Conservation (phyloP, 345 rosid genomes). For the Streptanthus diversifolius region DNA sequence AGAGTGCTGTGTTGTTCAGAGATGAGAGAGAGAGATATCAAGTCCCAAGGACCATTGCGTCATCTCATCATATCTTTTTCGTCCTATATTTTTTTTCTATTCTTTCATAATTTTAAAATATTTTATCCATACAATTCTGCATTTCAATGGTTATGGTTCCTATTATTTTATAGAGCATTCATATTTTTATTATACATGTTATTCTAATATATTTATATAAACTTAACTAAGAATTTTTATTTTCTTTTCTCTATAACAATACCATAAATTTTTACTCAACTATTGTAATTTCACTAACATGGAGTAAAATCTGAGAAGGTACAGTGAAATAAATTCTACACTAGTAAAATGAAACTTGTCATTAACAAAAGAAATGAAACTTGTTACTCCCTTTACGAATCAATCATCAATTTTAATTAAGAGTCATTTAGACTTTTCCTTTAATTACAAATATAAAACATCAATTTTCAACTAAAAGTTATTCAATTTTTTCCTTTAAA, state of each 20-base stretch:
- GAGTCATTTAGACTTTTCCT: too few relatives aligned
- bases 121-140: constrained; percentile 20
- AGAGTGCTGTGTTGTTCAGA: constrained; percentile 32
- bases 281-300: not conserved
- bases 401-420: not conserved
- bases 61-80: constrained; percentile 22
- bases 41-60: constrained; percentile 41
- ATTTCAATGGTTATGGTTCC: constrained; percentile 28
- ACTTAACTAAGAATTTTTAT: not conserved
- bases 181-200: not conserved
- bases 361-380: not conserved
- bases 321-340: not conserved
- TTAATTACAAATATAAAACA: too few relatives aligned
- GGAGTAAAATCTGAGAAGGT: not conserved
- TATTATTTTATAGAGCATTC: not conserved
- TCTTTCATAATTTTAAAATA: not conserved
- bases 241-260: too few relatives aligned
- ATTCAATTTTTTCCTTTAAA: too few relatives aligned
- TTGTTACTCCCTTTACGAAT: not conserved
- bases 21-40: constrained; percentile 18
- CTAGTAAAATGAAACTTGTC: not conserved
- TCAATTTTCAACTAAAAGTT: not conserved
- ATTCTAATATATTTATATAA: not conserved
- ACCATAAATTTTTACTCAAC: not conserved
- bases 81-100: not conserved